Evolutionary conservation across 2,329 filamentous ascomycete genomes (phyloP), one percentile per base, ranked within the genome.

Genomic region (Helminthosporium solani): DNA sequence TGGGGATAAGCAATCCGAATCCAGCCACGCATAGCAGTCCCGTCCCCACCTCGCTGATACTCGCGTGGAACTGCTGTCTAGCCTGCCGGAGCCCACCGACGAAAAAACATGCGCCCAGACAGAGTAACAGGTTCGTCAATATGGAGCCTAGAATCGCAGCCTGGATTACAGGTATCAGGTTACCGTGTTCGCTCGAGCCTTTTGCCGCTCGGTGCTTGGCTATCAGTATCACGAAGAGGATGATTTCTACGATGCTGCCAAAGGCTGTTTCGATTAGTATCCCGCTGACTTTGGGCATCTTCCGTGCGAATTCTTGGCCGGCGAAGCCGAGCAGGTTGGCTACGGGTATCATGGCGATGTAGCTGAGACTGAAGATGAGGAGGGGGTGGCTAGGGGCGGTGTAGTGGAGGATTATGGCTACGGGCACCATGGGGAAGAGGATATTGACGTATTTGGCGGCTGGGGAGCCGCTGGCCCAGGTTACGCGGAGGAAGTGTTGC

Each of bases 111-210:
- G 86, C 63, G 0, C 90, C 90, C 16, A 95, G 72, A 56, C 89
- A 94, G 1, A 95, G 76, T 25, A 94, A 72, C 72, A 92, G 80
- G 18, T 90, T 95, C 7, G 89, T 88, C 31, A 95, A 68, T 34
- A 95, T 86, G 0, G 87, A 91, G 14, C 89, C 89, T 0, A 94
- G 73, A 44, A 95, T 90, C n/a, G 89, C 88, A 37, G 87, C 87
- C 65, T 89, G 83, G 54, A 94, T 88, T 54, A 94, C 86, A n/a
- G 79, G 76, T 50, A 85, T 60, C 9, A 64, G 48, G 18, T 65
- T 64, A 14, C 62, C 62, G 33, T 68, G 63, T 39, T 67, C 66
- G 18, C 62, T 67, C 79, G 76, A 49, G 85, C 63, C n/a, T 72
- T 72, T 12, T 66, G 59, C 15, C 68, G 25, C 60, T 15, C 53